Base-by-base conservation (phyloP, 1,284 basidiomycete species). In the Volvariella surrecta region DNA sequence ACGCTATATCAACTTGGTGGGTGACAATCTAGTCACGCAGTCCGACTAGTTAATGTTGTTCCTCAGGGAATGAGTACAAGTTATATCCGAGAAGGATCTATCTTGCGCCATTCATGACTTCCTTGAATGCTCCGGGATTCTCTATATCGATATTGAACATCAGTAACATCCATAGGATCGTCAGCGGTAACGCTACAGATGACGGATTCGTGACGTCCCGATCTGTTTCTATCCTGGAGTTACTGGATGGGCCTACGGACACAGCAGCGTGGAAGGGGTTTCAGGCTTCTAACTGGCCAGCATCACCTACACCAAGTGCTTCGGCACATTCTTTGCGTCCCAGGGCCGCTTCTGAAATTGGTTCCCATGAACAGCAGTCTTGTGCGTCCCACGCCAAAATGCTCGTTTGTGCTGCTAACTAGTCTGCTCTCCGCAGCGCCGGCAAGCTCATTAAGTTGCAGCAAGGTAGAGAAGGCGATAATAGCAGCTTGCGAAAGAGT, bases 1-100 rank as follows among this genome's bases (percentile, higher is more conserved):
- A 57, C 66, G 15, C 47, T 66, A 18, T 51, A 42, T 20, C 64
- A 68, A 48, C 59, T 78, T 30, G 59, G 72, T 69, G 51, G 52
- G 64, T 37, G 15, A 37, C n/a, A n/a, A n/a, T n/a, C n/a, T n/a
- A 19, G 20, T n/a, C 16, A 15, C 28, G 17, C 39, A 11, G n/a
- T 20, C 40, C 9, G 18, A 22, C 34, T 15, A 18, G 16, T 42
- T 34, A 24, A 35, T 8, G 13, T 16, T 37, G 13, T 18, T 8
- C 39, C 39, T 16, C 20, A 53, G 52, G 40, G 53, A 57, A 48
- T 4, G 49, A 45, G 2, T 38, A 50, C 6, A 43, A 48, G 11
- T 55, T 67, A 24, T 40, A 48, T 39, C 63, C 59, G 0, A 34
- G 47, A 17, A 55, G 66, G 11, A 53, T 66, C 7, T 67, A 66